Evolutionary conservation across 179 eudicot genomes (phyloP).

Genomic region (Spinacia oleracea): DNA sequence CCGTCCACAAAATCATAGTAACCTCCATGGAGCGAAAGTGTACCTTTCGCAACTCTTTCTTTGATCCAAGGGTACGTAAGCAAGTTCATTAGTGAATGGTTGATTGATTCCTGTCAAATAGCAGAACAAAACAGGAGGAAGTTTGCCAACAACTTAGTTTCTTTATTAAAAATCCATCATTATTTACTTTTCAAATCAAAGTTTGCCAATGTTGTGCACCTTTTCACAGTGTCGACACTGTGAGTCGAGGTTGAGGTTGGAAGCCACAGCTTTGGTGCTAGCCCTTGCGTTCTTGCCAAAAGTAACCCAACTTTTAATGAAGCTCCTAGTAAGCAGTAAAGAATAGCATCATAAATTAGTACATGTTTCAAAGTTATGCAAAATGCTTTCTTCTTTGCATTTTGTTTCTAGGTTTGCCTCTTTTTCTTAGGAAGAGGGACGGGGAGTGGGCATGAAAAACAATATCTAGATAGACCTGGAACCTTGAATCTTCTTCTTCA

Average conservation of each 20-base stretch:
- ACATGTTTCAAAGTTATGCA: background rate
- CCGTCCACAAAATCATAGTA: slow-evolving; percentile 82
- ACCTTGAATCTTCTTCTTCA: slow-evolving; percentile 72
- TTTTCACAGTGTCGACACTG: slow-evolving; percentile 94
- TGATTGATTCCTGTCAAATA: slow-evolving; percentile 71
- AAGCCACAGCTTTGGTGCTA: slow-evolving; percentile 66
- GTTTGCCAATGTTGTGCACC: slow-evolving; percentile 37
- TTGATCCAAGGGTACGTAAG: slow-evolving; percentile 94
- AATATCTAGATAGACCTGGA: slow-evolving; percentile 19
- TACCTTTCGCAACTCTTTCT: slow-evolving; percentile 67
- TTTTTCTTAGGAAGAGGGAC: no score
- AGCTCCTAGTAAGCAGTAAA: slow-evolving; percentile 51
- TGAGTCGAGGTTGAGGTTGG: slow-evolving; percentile 71
- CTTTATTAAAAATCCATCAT: background rate
- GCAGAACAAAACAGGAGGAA: slow-evolving; percentile 1
- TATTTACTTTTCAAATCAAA: background rate
- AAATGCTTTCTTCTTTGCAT: background rate
- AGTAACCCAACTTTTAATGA: slow-evolving; percentile 76
- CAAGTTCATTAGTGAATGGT: slow-evolving; percentile 71
- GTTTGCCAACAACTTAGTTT: background rate
- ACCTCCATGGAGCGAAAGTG: slow-evolving; percentile 82
- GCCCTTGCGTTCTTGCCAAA: slow-evolving; percentile 70
- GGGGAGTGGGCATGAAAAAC: slow-evolving; percentile 2
- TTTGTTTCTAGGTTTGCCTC: background rate
- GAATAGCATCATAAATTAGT: slow-evolving; percentile 13